Conservation (phyloP, 306 rosid genomes). For the Rosa persica region DNA sequence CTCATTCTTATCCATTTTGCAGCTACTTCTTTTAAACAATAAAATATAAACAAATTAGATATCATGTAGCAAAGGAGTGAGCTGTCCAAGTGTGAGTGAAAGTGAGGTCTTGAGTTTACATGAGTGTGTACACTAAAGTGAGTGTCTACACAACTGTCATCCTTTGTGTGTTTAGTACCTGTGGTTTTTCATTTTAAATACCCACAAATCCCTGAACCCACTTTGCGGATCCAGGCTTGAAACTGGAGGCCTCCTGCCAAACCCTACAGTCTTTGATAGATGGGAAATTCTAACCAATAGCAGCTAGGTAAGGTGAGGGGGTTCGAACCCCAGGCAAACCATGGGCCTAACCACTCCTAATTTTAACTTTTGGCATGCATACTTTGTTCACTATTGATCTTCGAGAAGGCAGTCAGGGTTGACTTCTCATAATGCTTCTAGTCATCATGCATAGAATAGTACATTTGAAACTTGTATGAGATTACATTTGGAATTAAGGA, state of each 20-base stretch:
- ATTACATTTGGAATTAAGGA: neutral
- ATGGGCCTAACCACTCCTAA: no score
- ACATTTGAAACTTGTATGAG: neutral
- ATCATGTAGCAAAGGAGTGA: neutral
- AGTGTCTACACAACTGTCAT: neutral
- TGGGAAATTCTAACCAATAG: neutral
- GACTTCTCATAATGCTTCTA: neutral
- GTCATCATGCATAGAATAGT: neutral
- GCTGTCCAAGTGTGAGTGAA: neutral
- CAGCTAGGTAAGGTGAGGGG: neutral
- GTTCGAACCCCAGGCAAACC: no score
- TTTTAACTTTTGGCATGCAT: neutral
- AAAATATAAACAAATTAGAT: neutral
- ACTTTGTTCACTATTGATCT: neutral
- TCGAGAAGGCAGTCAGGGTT: neutral
- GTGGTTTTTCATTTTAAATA: neutral
- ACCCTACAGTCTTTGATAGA: neutral
- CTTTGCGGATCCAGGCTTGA: neutral
- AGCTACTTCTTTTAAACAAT: neutral
- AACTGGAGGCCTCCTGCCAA: neutral
- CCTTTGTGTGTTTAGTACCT: neutral
- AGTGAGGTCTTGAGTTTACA: neutral
- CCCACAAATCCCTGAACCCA: neutral
- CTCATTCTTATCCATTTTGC: neutral
- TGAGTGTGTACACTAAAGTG: neutral